Base-by-base conservation (phyloP, 2,329 filamentous ascomycete genomes). In the Beauveria australis region DNA sequence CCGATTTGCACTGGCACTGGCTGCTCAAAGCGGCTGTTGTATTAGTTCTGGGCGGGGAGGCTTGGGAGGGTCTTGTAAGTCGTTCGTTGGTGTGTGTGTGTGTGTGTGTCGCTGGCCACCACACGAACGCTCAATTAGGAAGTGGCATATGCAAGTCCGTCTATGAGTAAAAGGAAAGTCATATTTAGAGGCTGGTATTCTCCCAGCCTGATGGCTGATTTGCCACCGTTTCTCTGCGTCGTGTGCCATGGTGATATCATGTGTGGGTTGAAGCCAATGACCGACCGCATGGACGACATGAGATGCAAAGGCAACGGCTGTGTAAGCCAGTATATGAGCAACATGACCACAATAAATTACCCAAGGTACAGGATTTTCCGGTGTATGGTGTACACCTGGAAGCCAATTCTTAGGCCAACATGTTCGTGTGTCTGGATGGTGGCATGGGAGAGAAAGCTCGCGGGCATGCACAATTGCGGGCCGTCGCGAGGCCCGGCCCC, bases 121-220 rank as follows among this genome's bases (percentile, higher is more conserved):
- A n/a, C 53, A 18, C 19, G 26, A 3, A 3, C 19, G 44, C 43
- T 57, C 55, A 30, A 58, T 26, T 40, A 48, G 33, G 55, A 12
- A 41, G 19, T 51, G 14, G 9, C 49, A 4, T 30, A 26, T 49
- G 30, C 16, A 49, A 19, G n/a, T 58, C 55, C 33, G 51, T 49
- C 26, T 14, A 7, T 46, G 24, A 16, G 26, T 22, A 22, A 22
- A 22, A 22, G 22, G 1, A 33, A 9, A 28, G 41, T 30, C 43
- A 28, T 6, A n/a, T n/a, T n/a, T n/a, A 33, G 16, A 28, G 44
- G 49, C 55, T 58, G 55, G 55, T 41, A 58, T 58, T 58, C 55
- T 49, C 55, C 33, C 55, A 58, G 55, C 55, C 54, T 22, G 46
- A 46, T 51, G 55, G 55, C 53, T 46, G 46, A 44, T 54, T 55